Percentiles rank a stretch among this genome's conserved stretches.
These are phyloP conservation scores for Kodamaea kaohsiungensis DNA, from an alignment of 805 yeast genomes.

Conservation along the genomic window DNA sequence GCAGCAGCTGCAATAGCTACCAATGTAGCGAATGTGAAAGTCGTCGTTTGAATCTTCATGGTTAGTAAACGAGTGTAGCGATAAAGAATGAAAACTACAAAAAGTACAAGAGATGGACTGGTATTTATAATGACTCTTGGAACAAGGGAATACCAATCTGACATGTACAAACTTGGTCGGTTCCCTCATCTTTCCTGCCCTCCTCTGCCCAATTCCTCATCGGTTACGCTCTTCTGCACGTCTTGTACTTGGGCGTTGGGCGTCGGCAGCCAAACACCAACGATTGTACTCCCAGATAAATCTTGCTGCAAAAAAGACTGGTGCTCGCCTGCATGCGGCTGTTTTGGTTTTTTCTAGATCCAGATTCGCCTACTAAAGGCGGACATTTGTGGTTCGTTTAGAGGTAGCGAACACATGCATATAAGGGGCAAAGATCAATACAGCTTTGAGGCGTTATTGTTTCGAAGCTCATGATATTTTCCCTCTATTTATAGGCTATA, in stretches of 20 bases:
- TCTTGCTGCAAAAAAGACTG: constrained; percentile 1
- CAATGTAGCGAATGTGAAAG: constrained; percentile 2
- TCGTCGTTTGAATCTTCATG: constrained; percentile 3
- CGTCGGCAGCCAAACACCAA: neutral
- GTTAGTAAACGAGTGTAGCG: constrained; percentile 1
- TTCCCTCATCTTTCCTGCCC: neutral
- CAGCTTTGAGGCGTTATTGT: neutral
- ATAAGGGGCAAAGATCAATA: neutral
- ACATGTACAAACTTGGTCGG: neutral
- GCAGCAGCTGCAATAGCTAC: constrained; percentile 2
- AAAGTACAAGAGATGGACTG: neutral
- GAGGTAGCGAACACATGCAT: neutral
- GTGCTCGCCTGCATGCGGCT: constrained; percentile 2
- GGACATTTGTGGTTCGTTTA: constrained; percentile 1
- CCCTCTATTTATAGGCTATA: neutral
- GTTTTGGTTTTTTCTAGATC: neutral
- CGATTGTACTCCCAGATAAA: constrained; percentile 1
- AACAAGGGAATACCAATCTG: neutral
- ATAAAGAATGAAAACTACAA: neutral
- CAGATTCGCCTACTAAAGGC: neutral
- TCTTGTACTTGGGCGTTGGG: neutral
- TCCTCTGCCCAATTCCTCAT: neutral
- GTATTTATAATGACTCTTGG: neutral
- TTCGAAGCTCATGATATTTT: neutral
- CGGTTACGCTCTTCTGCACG: neutral